Conservation (phyloP, 768 basidiomycete genomes). For the Cubamyces lactineus region DNA sequence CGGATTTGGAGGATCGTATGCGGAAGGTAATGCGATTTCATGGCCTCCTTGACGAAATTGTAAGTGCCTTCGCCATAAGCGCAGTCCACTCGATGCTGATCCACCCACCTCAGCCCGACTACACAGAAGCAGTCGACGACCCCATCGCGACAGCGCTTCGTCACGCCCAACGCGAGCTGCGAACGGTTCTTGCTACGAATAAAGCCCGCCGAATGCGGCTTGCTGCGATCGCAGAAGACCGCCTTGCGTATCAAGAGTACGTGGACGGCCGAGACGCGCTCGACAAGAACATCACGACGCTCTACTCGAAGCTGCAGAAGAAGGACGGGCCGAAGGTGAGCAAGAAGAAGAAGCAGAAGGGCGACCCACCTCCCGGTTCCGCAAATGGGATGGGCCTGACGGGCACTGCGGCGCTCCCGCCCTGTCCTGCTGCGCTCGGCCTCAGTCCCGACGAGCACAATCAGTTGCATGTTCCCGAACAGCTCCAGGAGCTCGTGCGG, state of each 20-base stretch:
- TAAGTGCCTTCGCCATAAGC: conserved; percentile 45
- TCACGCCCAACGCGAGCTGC: conserved; percentile 82
- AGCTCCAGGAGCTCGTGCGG: conserved; percentile 71
- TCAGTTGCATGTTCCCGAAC: conserved; percentile 62
- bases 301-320: conserved; percentile 82
- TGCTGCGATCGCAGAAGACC: conserved; percentile 75
- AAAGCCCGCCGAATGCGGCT: conserved; percentile 80
- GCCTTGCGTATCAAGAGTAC: conserved; percentile 92
- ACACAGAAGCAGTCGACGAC: conserved; percentile 83
- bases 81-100: conserved; percentile 23
- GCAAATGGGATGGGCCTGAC: conserved; percentile 29
- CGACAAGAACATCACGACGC: conserved; percentile 77
- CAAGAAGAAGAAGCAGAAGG: conserved; percentile 75
- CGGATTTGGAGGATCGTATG: conserved; percentile 76
- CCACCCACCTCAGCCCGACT: conserved; percentile 59
- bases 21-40: conserved; percentile 79
- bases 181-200: conserved; percentile 77
- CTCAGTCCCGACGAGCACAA: conserved; percentile 71
- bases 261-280: conserved; percentile 80
- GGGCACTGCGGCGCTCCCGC: conserved; percentile 46
- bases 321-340: conserved; percentile 71
- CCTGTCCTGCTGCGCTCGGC: conserved; percentile 73
- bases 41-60: conserved; percentile 68
- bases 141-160: conserved; percentile 91
- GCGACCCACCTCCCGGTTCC: conserved; percentile 37